phyloP scores from a whole-genome alignment of 176 grass and related monocot species.

The Triticum aestivum region DNA sequence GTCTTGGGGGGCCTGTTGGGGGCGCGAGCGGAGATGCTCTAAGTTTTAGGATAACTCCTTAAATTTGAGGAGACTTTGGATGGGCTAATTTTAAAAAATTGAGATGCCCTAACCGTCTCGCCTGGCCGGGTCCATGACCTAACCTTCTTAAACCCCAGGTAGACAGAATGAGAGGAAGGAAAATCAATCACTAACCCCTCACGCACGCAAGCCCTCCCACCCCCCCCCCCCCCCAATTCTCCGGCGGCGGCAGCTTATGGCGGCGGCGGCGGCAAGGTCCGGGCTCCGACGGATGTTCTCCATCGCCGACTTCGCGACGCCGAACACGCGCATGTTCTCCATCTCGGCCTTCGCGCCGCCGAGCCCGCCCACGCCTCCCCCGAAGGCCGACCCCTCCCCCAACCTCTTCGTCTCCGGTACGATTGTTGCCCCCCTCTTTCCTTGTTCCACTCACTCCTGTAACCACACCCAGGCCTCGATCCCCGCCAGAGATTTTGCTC shows the following conservation, averaged over 20 bases:
- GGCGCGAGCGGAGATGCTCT: no score
- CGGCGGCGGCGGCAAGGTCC: slow-evolving; percentile 53
- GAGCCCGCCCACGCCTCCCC: slow-evolving; percentile 34
- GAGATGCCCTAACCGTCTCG: no score
- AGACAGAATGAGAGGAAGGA: not conserved
- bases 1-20: no score
- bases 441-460: not conserved
- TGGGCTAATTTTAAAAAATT: no score
- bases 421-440: not conserved
- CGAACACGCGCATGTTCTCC: slow-evolving; percentile 57
- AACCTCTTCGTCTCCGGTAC: slow-evolving; percentile 89
- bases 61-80: no score
- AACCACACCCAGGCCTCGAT: not conserved
- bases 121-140: not conserved
- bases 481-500: not conserved
- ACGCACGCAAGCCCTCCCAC: not conserved
- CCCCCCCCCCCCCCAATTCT: not conserved
- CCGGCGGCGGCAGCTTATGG: slow-evolving; percentile 31
- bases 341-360: slow-evolving; percentile 49
- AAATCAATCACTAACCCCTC: slow-evolving; percentile 15
- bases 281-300: slow-evolving; percentile 83
- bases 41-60: no score
- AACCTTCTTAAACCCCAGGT: slow-evolving; percentile 34
- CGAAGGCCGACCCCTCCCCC: slow-evolving; percentile 66
- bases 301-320: slow-evolving; percentile 46